A percentile compares a stretch with the other conserved stretches of the same genome.
Conservation (phyloP, 2,329 filamentous ascomycete species). For the Phialocephala subalpina region DNA sequence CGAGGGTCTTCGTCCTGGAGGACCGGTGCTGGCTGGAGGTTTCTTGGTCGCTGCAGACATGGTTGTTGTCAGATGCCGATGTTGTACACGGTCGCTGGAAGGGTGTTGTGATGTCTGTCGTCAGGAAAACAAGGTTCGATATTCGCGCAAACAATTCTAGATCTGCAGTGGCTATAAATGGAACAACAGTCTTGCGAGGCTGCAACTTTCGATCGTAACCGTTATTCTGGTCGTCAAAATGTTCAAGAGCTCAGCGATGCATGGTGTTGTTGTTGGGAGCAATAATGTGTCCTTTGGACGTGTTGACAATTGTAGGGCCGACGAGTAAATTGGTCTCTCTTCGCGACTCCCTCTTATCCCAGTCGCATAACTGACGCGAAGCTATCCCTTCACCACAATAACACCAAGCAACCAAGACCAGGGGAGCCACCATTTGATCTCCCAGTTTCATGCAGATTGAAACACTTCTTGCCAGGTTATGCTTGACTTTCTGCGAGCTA, state of each 20-base stretch:
- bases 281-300: slow-evolving; percentile 29
- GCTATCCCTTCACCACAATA: slow-evolving; percentile 11
- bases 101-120: slow-evolving; percentile 27
- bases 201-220: neutral
- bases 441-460: slow-evolving; percentile 37
- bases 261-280: slow-evolving; percentile 10
- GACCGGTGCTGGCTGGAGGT: slow-evolving; percentile 40
- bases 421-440: slow-evolving; percentile 30
- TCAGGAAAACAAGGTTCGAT: slow-evolving; percentile 19
- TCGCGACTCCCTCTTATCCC: slow-evolving; percentile 28
- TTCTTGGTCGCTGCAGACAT: slow-evolving; percentile 55
- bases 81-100: slow-evolving; percentile 9
- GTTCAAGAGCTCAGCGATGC: neutral
- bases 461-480: slow-evolving; percentile 25
- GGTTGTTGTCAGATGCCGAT: slow-evolving; percentile 19
- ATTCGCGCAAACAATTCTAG: slow-evolving; percentile 15
- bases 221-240: neutral
- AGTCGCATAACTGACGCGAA: slow-evolving; percentile 29
- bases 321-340: slow-evolving; percentile 19
- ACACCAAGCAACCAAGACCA: slow-evolving; percentile 21
- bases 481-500: slow-evolving; percentile 13
- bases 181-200: neutral
- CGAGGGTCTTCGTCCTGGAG: slow-evolving; percentile 38
- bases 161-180: slow-evolving; percentile 7
- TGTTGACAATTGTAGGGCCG: slow-evolving; percentile 30